These are phyloP conservation scores for Pseudopithomyces chartarum DNA, from an alignment of 2,329 filamentous ascomycete genomes.

Conservation along the genomic window DNA sequence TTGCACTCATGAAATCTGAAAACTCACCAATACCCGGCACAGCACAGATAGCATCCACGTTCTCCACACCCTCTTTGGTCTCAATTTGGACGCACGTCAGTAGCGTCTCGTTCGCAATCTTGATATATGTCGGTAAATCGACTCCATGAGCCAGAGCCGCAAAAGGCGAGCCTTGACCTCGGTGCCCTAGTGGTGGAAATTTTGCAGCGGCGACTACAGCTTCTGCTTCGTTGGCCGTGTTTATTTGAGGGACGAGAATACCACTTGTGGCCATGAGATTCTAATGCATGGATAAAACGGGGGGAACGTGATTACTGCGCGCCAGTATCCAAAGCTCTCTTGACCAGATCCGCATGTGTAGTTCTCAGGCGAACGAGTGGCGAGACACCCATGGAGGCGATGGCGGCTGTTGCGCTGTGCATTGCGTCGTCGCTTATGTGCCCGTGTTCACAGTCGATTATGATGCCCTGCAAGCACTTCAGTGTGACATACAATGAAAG, in stretches of 20 bases:
- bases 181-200: slow-evolving; percentile 60
- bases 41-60: slow-evolving; percentile 65
- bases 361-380: slow-evolving; percentile 62
- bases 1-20: too few relatives aligned
- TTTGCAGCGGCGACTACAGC: slow-evolving; percentile 58
- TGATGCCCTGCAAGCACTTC: too few relatives aligned
- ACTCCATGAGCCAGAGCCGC: slow-evolving; percentile 53
- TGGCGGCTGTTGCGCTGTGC: slow-evolving; percentile 63
- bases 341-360: slow-evolving; percentile 53
- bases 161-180: slow-evolving; percentile 63
- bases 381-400: slow-evolving; percentile 60
- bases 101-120: slow-evolving; percentile 61
- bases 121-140: slow-evolving; percentile 60
- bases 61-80: slow-evolving; percentile 65
- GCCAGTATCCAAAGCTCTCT: slow-evolving; percentile 62
- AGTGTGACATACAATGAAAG: too few relatives aligned
- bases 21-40: too few relatives aligned
- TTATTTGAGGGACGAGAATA: slow-evolving; percentile 61
- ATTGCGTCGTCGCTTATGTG: slow-evolving; percentile 60
- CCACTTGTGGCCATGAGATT: too few relatives aligned
- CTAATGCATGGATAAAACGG: too few relatives aligned
- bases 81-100: slow-evolving; percentile 72
- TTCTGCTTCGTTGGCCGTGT: slow-evolving; percentile 53
- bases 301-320: too few relatives aligned
- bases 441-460: slow-evolving; percentile 65